phyloP scores from a whole-genome alignment of 2,329 filamentous ascomycete species.

The Ophiostoma montium region DNA sequence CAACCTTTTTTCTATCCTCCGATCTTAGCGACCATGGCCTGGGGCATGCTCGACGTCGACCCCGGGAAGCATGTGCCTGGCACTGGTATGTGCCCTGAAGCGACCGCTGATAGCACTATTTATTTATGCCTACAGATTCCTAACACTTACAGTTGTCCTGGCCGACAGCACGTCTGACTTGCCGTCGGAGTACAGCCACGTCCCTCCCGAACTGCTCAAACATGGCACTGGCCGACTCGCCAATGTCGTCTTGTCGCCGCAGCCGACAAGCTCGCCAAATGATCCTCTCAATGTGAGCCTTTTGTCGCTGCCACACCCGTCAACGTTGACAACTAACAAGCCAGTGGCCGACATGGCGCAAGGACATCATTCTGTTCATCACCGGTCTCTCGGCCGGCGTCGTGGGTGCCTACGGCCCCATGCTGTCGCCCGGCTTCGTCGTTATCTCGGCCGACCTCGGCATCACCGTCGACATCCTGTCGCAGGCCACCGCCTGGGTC shows the following conservation, averaged over 20 bases:
- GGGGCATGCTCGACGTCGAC: conserved; percentile 32
- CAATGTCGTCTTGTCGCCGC: conserved; percentile 26
- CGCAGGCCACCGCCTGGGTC: conserved; percentile 33
- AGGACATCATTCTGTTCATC: conserved; percentile 30
- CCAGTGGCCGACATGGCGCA: conserved; percentile 16
- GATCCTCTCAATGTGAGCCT: conserved; percentile 30
- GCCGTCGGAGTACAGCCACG: conserved; percentile 28
- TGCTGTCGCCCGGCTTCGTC: conserved; percentile 35
- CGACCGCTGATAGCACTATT: no score
- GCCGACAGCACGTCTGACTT: conserved; percentile 31
- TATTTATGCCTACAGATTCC: no score
- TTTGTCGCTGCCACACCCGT: background rate
- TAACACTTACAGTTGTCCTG: conserved; percentile 24
- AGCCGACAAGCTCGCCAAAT: conserved; percentile 33
- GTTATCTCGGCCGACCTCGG: conserved; percentile 28
- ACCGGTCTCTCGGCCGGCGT: conserved; percentile 31
- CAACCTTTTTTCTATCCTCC: background rate
- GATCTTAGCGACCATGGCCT: conserved; percentile 23
- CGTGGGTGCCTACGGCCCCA: conserved; percentile 35
- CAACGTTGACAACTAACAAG: background rate
- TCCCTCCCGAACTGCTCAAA: conserved; percentile 28
- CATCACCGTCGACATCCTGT: conserved; percentile 28
- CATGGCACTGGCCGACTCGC: conserved; percentile 22
- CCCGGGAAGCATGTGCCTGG: conserved; percentile 32
- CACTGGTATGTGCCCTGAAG: conserved; percentile 24